Conservation (phyloP, 176 grass and related monocot species). For the Oryza longistaminata region DNA sequence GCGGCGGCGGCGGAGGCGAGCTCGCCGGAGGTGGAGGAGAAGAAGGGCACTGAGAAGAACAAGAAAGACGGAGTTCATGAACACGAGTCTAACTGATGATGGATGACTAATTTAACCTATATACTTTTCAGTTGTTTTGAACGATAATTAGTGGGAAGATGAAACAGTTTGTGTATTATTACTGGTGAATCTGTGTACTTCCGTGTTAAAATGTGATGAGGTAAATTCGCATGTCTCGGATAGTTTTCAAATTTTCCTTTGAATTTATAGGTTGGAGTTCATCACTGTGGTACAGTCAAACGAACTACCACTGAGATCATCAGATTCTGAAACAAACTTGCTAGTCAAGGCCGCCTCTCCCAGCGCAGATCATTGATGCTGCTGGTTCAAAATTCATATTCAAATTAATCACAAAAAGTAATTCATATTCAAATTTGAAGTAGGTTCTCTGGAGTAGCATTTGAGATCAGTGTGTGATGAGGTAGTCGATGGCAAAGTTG, state of each 20-base stretch:
- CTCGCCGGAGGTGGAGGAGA: background rate
- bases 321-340: too few relatives aligned
- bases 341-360: too few relatives aligned
- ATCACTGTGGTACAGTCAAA: too few relatives aligned
- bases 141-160: background rate
- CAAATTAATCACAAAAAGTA: too few relatives aligned
- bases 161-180: background rate
- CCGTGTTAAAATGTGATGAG: background rate
- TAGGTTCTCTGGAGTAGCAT: background rate
- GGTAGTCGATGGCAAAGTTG: background rate
- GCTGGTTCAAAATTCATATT: too few relatives aligned
- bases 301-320: too few relatives aligned
- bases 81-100: constrained; percentile 4
- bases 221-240: too few relatives aligned
- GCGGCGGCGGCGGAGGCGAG: background rate
- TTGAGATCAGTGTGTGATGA: background rate
- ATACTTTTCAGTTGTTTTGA: background rate
- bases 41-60: background rate
- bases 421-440: background rate
- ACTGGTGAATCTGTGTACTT: background rate
- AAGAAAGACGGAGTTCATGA: constrained; percentile 14
- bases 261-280: too few relatives aligned
- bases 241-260: too few relatives aligned
- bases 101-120: background rate
- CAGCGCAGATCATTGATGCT: too few relatives aligned